Conservation (phyloP, 1,284 basidiomycete species). For the Cryptococcus sp. region DNA sequence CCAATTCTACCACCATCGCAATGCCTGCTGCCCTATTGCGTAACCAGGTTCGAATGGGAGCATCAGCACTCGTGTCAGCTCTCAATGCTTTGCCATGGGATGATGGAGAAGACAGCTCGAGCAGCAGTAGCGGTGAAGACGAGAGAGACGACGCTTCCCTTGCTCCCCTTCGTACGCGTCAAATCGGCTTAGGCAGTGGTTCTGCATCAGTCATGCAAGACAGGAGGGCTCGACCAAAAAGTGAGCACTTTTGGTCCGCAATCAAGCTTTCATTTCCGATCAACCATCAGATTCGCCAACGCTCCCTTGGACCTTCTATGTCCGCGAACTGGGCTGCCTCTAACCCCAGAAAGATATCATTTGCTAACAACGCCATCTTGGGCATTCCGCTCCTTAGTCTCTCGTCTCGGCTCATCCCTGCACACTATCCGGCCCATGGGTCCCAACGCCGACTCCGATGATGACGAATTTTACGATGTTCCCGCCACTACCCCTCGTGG, state of each 20-base stretch:
- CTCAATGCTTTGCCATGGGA: slow-evolving; percentile 44
- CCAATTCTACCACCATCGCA: neutral
- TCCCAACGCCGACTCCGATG: neutral
- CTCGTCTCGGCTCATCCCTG: slow-evolving; percentile 41
- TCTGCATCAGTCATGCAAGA: slow-evolving; percentile 14
- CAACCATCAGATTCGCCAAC: neutral
- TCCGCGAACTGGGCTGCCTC: slow-evolving; percentile 3
- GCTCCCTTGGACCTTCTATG: neutral
- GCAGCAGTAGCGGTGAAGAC: slow-evolving; percentile 19
- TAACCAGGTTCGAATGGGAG: slow-evolving; percentile 45
- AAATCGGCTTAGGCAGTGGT: slow-evolving; percentile 1
- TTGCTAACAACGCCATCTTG: neutral
- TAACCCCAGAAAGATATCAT: neutral
- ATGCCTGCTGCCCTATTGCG: neutral
- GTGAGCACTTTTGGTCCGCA: slow-evolving; percentile 1
- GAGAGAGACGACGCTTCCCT: slow-evolving; percentile 8
- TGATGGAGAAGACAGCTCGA: slow-evolving; percentile 31
- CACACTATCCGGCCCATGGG: slow-evolving; percentile 46
- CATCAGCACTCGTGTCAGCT: slow-evolving; percentile 49
- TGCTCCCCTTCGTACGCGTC: neutral
- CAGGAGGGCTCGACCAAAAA: slow-evolving; percentile 7
- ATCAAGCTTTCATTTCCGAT: too few relatives aligned
- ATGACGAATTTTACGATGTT: slow-evolving; percentile 7
- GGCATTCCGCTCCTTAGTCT: slow-evolving; percentile 20
- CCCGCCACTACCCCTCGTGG: slow-evolving; percentile 5